Evolutionary conservation across 768 basidiomycete species (phyloP).

Genomic region (Tylopilus subfusipes): DNA sequence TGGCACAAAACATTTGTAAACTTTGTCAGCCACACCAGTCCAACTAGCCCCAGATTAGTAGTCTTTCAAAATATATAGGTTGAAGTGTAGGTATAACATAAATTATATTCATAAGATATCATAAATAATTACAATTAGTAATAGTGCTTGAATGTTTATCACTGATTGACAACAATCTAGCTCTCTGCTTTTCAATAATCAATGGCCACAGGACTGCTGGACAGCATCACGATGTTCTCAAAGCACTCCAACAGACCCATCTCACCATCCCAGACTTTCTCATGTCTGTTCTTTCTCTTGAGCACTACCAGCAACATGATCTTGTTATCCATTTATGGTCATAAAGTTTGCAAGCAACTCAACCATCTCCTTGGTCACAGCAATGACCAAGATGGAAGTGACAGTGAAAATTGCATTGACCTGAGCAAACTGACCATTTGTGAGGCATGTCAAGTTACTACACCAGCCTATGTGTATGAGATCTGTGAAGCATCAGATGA

Average conservation of each 20-base stretch:
- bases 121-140: neutral
- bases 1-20: neutral
- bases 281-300: neutral
- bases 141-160: neutral
- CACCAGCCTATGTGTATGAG: neutral
- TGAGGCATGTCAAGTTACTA: neutral
- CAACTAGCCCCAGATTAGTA: neutral
- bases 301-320: neutral
- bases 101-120: too few species aligned
- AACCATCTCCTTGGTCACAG: neutral
- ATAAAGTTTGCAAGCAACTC: neutral
- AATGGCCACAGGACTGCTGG: neutral
- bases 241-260: neutral
- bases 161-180: neutral
- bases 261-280: neutral
- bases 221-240: too few species aligned
- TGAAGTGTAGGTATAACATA: neutral
- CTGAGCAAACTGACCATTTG: too few species aligned
- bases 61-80: neutral
- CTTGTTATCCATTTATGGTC: neutral
- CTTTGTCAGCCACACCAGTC: neutral
- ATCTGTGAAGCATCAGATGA: neutral
- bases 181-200: neutral
- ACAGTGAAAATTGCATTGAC: too few species aligned
- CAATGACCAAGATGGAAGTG: neutral